These are phyloP conservation scores for Didymella exigua DNA, from an alignment of 2,329 filamentous ascomycete species.

Conservation along the genomic window DNA sequence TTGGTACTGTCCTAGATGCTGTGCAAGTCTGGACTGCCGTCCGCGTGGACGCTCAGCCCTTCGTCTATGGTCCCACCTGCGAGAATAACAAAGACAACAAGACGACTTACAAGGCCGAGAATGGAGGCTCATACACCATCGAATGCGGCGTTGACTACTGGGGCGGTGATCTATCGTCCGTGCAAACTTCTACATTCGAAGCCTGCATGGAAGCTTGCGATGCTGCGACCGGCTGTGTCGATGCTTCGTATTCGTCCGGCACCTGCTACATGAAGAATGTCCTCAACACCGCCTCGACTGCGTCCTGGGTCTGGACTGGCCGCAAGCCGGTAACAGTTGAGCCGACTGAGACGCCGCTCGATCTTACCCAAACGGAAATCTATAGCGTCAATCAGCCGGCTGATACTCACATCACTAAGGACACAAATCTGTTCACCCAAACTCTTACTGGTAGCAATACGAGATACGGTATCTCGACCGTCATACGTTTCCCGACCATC, in stretches of 20 bases:
- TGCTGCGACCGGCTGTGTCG: not conserved
- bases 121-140: not conserved
- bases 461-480: not conserved
- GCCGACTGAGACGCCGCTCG: not conserved
- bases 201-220: slow-evolving; percentile 8
- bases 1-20: not conserved
- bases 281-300: not conserved
- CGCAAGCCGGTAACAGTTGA: not conserved
- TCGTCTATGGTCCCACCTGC: not conserved
- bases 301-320: slow-evolving; percentile 1
- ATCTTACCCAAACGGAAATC: not conserved
- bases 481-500: not conserved
- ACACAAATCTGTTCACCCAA: not conserved
- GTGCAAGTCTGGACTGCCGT: slow-evolving; percentile 4
- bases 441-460: not conserved
- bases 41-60: not conserved
- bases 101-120: not conserved
- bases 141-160: slow-evolving; percentile 1
- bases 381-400: not conserved
- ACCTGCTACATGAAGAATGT: slow-evolving; percentile 4
- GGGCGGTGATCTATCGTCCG: slow-evolving; percentile 1
- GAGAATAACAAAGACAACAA: slow-evolving; percentile 1
- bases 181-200: not conserved
- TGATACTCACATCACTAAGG: not conserved
- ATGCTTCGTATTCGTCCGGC: slow-evolving; percentile 1